Conservation (phyloP, 257 asterid genomes). For the Nicotiana knightiana region DNA sequence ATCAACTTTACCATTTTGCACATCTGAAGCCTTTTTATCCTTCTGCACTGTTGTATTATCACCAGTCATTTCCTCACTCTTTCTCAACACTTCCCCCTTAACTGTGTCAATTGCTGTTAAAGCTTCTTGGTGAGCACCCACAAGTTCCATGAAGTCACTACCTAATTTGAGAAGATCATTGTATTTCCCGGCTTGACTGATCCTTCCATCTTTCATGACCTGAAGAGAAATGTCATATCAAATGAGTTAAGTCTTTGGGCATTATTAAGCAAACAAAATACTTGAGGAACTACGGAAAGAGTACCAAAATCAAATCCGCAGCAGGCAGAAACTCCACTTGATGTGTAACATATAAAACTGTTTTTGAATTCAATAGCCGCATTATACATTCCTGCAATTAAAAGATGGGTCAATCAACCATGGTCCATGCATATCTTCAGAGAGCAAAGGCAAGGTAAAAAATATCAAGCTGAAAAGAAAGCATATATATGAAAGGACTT, state of each 20-base stretch:
- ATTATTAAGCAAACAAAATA: neutral
- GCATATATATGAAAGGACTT: conserved; percentile 11
- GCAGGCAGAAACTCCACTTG: conserved; percentile 87
- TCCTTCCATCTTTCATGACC: conserved; percentile 84
- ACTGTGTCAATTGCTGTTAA: conserved; percentile 52
- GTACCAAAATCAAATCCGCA: conserved; percentile 82
- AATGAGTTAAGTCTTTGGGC: neutral
- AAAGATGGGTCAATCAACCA: neutral
- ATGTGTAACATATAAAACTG: conserved; percentile 72
- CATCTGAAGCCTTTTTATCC: conserved; percentile 31
- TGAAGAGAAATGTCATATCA: conserved; percentile 16
- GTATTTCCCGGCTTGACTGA: conserved; percentile 75
- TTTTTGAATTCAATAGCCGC: conserved; percentile 52
- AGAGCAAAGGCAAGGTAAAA: neutral
- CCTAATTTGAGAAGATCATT: conserved; percentile 63
- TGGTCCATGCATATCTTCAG: too few species aligned
- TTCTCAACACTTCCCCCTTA: conserved; percentile 15
- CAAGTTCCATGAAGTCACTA: conserved; percentile 82
- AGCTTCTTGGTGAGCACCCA: conserved; percentile 85
- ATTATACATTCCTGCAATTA: conserved; percentile 63
- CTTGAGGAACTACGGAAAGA: conserved; percentile 8
- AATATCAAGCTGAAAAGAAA: neutral
- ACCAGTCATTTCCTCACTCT: conserved; percentile 20
- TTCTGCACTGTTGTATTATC: conserved; percentile 17
- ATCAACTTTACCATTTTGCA: conserved; percentile 27